Percentiles rank a stretch among this genome's conserved stretches.
These are phyloP conservation scores for Ceratocystis alfenasii DNA, from an alignment of 2,329 filamentous ascomycete species.

Conservation along the genomic window DNA sequence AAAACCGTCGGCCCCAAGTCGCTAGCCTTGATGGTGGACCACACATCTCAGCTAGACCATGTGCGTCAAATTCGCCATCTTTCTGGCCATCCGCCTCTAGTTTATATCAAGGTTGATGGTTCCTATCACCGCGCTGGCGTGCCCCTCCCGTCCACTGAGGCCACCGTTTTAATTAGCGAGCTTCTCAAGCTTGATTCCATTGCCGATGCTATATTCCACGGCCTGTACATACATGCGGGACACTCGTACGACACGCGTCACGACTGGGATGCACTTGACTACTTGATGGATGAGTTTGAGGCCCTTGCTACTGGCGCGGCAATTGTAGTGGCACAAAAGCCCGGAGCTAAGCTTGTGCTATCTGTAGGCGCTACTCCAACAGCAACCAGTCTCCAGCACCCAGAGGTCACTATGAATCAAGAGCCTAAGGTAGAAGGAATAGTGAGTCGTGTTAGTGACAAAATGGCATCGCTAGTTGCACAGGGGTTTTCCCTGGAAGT, in stretches of 20 bases:
- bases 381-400: constrained; percentile 52
- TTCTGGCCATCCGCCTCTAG: constrained; percentile 38
- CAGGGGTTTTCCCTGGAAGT: constrained; percentile 42
- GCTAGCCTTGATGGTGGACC: constrained; percentile 58
- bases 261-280: constrained; percentile 44
- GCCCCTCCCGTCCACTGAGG: constrained; percentile 36
- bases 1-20: constrained; percentile 42
- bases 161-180: constrained; percentile 36
- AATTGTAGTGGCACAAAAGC: neutral
- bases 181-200: constrained; percentile 35
- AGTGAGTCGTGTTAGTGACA: constrained; percentile 22
- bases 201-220: constrained; percentile 38
- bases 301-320: constrained; percentile 28
- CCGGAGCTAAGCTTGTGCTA: constrained; percentile 38
- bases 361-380: constrained; percentile 71
- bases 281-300: constrained; percentile 47
- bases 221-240: constrained; percentile 63
- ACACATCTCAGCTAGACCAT: constrained; percentile 45
- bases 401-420: constrained; percentile 25
- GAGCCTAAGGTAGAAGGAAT: constrained; percentile 27
- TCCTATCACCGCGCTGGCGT: constrained; percentile 62
- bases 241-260: constrained; percentile 53
- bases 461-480: constrained; percentile 32
- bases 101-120: constrained; percentile 66
- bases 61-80: constrained; percentile 34